Evolutionary conservation across 2,329 filamentous ascomycete genomes (phyloP), one percentile per base, ranked within the genome.

Genomic region (Fusarium mangiferae): DNA sequence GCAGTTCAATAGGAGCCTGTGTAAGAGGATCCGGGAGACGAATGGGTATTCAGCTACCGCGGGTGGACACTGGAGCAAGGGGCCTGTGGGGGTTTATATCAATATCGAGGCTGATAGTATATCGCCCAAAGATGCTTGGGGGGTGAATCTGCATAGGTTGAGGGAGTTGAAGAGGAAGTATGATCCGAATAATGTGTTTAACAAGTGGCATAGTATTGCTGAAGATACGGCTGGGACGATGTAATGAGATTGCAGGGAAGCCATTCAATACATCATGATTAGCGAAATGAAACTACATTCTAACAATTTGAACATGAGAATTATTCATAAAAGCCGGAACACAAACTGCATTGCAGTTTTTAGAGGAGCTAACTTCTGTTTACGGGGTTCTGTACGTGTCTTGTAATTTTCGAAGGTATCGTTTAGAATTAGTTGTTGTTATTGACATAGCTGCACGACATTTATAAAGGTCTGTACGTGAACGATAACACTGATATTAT

Each of bases 1-100:
- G 0, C 73, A 76, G 6, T 85, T 84, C 75, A 85, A 84, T 24
- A 76, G 84, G 6, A 75, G 78, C 17, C 52, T 85, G 12, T 78
- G 74, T 45, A 65, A 46, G 7, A 63, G 72, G 39, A 76, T 82
- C 38, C 74, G 77, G 5, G 68, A 70, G 46, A 69, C 71, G 14
- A 74, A 74, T 33, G 79, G 77, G 22, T 78, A 78, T 44, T 72
- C 77, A 42, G 74, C 70, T 6, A 66, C 48, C 1, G 51, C 52
- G 26, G 46, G 63, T 6, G 69, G 67, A 9, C 68, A 76, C 42
- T 68, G 64, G 58, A 66, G 66, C 30, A 75, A 77, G 7, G 75
- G 71, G 7, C 78, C 79, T 3, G 76, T 76, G 14, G 78, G 77
- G 14, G 71, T 72, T 26, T 81, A 81, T 36, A 77, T 79, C 57